Conservation (phyloP, 192 early-diverging fungal genomes). For the Mycoemilia scoparia region DNA sequence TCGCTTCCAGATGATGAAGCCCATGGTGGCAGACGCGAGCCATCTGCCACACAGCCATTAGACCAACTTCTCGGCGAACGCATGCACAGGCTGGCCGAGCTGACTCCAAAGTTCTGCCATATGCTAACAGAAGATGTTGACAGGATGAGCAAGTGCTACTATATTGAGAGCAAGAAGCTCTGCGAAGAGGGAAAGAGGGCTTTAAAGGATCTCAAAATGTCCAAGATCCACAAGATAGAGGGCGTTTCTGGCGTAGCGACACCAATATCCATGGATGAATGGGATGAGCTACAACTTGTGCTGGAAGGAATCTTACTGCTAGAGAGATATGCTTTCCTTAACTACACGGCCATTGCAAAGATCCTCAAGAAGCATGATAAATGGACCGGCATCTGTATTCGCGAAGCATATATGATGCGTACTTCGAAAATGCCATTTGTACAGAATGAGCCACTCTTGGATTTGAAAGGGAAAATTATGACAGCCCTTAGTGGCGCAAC, state of each 20-base stretch:
- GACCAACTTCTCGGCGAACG: constrained; percentile 36
- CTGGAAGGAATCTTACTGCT: constrained; percentile 47
- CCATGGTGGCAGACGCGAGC: constrained; percentile 8
- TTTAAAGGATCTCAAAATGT: constrained; percentile 10
- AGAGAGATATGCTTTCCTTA: constrained; percentile 67
- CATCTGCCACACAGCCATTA: constrained; percentile 20
- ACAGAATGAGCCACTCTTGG: constrained; percentile 38
- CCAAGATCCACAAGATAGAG: constrained; percentile 13
- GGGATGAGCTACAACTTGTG: constrained; percentile 18
- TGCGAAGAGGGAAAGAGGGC: constrained; percentile 8
- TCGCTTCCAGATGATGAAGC: constrained; percentile 1
- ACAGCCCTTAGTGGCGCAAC: constrained; percentile 32
- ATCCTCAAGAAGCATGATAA: constrained; percentile 77
- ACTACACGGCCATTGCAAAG: constrained; percentile 72
- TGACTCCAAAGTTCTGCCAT: constrained; percentile 48
- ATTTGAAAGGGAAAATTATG: constrained; percentile 52
- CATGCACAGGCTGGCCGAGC: constrained; percentile 32
- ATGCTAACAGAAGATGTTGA: constrained; percentile 45
- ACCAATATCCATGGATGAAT: constrained; percentile 1
- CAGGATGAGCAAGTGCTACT: constrained; percentile 35
- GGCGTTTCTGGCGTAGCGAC: constrained; percentile 7
- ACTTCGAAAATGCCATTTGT: constrained; percentile 49
- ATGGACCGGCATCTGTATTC: constrained; percentile 54
- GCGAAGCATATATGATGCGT: constrained; percentile 52
- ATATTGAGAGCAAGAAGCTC: constrained; percentile 10